Percentiles rank a stretch among this genome's conserved stretches.
These are phyloP conservation scores for Chloridella minuta DNA, from an alignment of 352 stramenopile genomes.

Conservation along the genomic window DNA sequence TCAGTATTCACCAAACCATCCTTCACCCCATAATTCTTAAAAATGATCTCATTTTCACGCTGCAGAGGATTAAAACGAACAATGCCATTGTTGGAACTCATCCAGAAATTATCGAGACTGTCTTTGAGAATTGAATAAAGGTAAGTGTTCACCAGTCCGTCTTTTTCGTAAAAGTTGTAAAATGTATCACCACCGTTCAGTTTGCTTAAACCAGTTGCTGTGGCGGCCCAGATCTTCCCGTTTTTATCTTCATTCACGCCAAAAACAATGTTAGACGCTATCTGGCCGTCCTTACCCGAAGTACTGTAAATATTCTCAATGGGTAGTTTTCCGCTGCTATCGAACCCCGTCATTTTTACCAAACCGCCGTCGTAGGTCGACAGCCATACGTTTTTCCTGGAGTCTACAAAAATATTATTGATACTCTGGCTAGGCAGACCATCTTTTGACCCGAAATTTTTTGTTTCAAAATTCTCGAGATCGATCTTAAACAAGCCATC, in stretches of 20 bases:
- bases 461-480: neutral
- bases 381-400: neutral
- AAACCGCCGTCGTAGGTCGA: neutral
- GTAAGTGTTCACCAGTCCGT: neutral
- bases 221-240: neutral
- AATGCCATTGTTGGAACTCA: neutral
- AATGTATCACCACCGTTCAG: neutral
- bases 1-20: neutral
- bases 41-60: neutral
- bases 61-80: neutral
- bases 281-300: neutral
- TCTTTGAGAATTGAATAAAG: neutral
- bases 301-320: neutral
- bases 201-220: neutral
- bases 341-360: neutral
- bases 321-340: neutral
- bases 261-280: neutral
- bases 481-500: neutral
- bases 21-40: neutral
- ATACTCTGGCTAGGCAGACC: neutral
- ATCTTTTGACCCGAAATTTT: neutral
- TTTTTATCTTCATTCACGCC: neutral
- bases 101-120: neutral
- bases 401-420: neutral
- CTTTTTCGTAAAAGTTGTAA: neutral